These are phyloP conservation scores for Lolium multiflorum DNA, from an alignment of 176 grass and related monocot genomes.

Conservation along the genomic window DNA sequence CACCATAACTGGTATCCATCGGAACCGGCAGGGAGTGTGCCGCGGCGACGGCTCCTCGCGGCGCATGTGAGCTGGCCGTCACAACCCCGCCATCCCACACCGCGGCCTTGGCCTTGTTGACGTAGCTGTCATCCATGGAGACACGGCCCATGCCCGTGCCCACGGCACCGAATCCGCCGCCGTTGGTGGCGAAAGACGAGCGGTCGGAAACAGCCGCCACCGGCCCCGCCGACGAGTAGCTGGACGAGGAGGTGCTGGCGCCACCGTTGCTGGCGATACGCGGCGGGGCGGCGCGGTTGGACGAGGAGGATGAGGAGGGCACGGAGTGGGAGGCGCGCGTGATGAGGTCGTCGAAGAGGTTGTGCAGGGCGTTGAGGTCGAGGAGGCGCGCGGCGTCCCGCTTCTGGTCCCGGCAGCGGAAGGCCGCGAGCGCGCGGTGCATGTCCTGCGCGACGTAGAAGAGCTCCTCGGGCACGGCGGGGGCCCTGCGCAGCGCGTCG, in stretches of 20 bases:
- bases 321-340: constrained; percentile 78
- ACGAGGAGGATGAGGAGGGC: constrained; percentile 56
- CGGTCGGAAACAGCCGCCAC: not conserved
- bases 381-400: constrained; percentile 80
- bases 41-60: constrained; percentile 24
- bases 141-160: constrained; percentile 49
- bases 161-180: constrained; percentile 42
- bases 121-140: constrained; percentile 92
- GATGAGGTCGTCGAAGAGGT: constrained; percentile 78
- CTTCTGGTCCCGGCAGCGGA: constrained; percentile 85
- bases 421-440: constrained; percentile 76
- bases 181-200: constrained; percentile 41
- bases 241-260: not conserved
- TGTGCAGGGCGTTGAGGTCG: constrained; percentile 78
- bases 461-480: constrained; percentile 83
- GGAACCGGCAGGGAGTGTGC: constrained; percentile 1
- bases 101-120: constrained; percentile 74
- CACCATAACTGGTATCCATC: constrained; percentile 45
- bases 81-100: constrained; percentile 60
- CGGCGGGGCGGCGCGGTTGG: constrained; percentile 39
- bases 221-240: constrained; percentile 27
- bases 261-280: constrained; percentile 39
- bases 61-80: constrained; percentile 40
- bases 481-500: constrained; percentile 51
- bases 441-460: constrained; percentile 92